phyloP scores from a whole-genome alignment of 306 rosid species.

The Dalbergia cochinchinensis region DNA sequence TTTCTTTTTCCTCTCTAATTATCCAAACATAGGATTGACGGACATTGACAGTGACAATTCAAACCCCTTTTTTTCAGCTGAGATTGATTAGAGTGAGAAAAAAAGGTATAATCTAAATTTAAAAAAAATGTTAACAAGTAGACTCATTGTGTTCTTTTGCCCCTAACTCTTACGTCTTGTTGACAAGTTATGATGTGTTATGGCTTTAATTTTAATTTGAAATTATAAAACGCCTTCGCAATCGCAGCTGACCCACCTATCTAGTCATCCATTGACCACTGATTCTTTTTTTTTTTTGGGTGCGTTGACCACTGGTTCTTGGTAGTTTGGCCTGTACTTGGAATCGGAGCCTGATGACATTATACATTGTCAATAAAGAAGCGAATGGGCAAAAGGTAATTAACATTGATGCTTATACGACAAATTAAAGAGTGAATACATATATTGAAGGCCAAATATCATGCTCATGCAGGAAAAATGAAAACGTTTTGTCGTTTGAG shows the following conservation, averaged over 20 bases:
- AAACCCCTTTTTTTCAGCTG: too few relatives aligned
- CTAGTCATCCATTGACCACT: constrained; percentile 27
- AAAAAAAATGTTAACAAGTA: too few relatives aligned
- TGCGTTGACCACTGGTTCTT: constrained; percentile 29
- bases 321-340: constrained; percentile 11
- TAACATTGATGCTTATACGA: background rate
- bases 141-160: background rate
- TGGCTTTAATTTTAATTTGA: too few relatives aligned
- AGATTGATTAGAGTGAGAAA: too few relatives aligned
- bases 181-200: background rate
- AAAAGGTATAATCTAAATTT: too few relatives aligned
- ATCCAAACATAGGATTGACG: too few relatives aligned
- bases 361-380: too few relatives aligned
- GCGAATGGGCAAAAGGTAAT: too few relatives aligned
- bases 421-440: background rate
- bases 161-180: background rate
- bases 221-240: too few relatives aligned
- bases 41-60: too few relatives aligned
- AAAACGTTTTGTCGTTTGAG: background rate
- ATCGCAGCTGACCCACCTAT: constrained; percentile 16
- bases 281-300: too few relatives aligned
- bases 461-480: background rate
- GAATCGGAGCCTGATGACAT: background rate
- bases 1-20: too few relatives aligned
- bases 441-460: background rate